Evolutionary conservation across 208 protist species (phyloP).

Genomic region (Leishmania major): DNA sequence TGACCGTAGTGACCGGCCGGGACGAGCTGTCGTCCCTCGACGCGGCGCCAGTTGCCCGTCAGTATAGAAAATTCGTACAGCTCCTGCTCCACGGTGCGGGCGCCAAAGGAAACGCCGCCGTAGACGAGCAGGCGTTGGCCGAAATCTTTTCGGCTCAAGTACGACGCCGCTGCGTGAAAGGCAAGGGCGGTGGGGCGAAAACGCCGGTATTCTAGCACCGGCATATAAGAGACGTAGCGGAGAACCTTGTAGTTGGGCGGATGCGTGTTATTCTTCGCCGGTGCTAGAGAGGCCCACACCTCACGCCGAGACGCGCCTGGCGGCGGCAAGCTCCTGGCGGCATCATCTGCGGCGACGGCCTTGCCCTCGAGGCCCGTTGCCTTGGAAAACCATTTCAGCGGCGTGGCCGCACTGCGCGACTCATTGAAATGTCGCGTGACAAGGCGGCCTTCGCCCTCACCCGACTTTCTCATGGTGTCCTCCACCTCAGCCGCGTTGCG

Average conservation of each 20-base stretch:
- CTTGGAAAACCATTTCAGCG: slow-evolving; percentile 38
- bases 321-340: neutral
- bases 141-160: slow-evolving; percentile 53
- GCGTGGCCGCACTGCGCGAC: slow-evolving; percentile 24
- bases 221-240: slow-evolving; percentile 65
- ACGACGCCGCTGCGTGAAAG: slow-evolving; percentile 67
- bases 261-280: slow-evolving; percentile 31
- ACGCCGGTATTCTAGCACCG: slow-evolving; percentile 43
- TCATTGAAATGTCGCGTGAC: slow-evolving; percentile 16
- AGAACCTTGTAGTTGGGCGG: slow-evolving; percentile 62
- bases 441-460: slow-evolving; percentile 23
- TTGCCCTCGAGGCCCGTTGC: neutral
- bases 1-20: slow-evolving; percentile 81
- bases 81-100: slow-evolving; percentile 56
- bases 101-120: slow-evolving; percentile 54
- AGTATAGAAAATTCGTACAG: slow-evolving; percentile 87
- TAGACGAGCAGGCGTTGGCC: slow-evolving; percentile 83
- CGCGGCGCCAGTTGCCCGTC: slow-evolving; percentile 71
- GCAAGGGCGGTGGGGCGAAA: slow-evolving; percentile 72
- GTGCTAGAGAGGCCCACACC: slow-evolving; percentile 71
- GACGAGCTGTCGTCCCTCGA: slow-evolving; percentile 78
- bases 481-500: slow-evolving; percentile 10
- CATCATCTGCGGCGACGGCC: slow-evolving; percentile 18
- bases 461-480: neutral
- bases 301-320: slow-evolving; percentile 47